These are phyloP conservation scores for Neonectria hederae DNA, from an alignment of 2,329 filamentous ascomycete species.

Conservation along the genomic window DNA sequence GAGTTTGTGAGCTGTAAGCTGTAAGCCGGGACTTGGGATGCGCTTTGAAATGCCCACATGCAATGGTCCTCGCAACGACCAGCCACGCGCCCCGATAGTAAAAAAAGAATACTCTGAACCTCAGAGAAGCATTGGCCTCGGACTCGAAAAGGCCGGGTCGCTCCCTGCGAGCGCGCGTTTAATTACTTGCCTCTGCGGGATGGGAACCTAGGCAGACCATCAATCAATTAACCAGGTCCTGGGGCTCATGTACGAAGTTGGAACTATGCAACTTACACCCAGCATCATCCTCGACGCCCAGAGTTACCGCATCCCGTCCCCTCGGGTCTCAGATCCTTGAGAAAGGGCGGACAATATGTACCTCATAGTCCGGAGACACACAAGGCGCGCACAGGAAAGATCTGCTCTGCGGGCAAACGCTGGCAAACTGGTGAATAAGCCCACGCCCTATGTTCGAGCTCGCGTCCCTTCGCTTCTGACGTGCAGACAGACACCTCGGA, in stretches of 20 bases:
- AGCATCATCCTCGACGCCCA: conserved; percentile 10
- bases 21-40: not conserved
- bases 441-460: conserved; percentile 1
- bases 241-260: conserved; percentile 15
- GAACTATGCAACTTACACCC: conserved; percentile 5
- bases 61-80: not conserved
- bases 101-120: not conserved
- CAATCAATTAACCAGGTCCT: conserved; percentile 16
- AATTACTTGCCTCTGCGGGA: conserved; percentile 20
- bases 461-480: conserved; percentile 13
- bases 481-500: conserved; percentile 14
- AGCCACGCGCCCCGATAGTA: not conserved
- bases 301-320: conserved; percentile 12
- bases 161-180: conserved; percentile 15
- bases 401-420: conserved; percentile 11
- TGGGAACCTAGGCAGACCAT: not conserved
- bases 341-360: conserved; percentile 13
- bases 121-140: not conserved
- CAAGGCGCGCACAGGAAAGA: conserved; percentile 6
- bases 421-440: not conserved
- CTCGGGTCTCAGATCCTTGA: conserved; percentile 13
- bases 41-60: not conserved
- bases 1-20: not conserved
- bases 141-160: conserved; percentile 6
- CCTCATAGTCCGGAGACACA: conserved; percentile 10